Evolutionary conservation across 352 stramenopile species (phyloP), one percentile per base, ranked within the genome.

Genomic region (Pythium brassicae): DNA sequence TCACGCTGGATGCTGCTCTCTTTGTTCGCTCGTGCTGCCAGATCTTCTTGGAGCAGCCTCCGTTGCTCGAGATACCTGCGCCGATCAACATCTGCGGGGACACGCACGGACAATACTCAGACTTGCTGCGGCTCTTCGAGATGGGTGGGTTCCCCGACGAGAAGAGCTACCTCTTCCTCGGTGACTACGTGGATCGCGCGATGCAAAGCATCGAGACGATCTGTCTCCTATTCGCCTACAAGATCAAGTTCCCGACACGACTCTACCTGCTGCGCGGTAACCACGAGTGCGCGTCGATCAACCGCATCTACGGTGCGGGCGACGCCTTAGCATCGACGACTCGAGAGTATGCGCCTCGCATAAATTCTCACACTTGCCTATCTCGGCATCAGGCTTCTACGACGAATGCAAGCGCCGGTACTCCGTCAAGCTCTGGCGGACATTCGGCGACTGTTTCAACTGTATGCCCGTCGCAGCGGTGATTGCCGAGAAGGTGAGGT

Each of bases 391-490:
- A n/a, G 69, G 96, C 20, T 99, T 99, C 68, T 99, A 99, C 71
- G 96, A 99, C 68, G 97, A 99, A 66, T 99, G 96, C 87, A 99
- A 98, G 64, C 77, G 87, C 14, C 72, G 89, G 39, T 98, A 97
- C 68, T 92, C 76, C 8, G 76, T 97, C 40, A 97, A 97, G 57
- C 68, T 98, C 19, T 98, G 94, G 94, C 75, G 89, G 29, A 94
- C 92, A 7, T 99, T 99, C 68, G 97, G 87, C 23, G 96, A 99
- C 70, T 97, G 92, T 58, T 99, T 99, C 69, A 99, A 99, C 70
- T 99, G 96, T 63, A 96, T 99, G 68, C 97, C 97, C 0, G 94
- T 98, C 14, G 91, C 94, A 0, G 97, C 93, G 34, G 76, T 99
- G 20, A 84, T 99, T 48, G 94, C 97, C 50, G 94, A 97, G 62